Conservation (phyloP, 208 protist genomes). For the Angomonas deanei region DNA sequence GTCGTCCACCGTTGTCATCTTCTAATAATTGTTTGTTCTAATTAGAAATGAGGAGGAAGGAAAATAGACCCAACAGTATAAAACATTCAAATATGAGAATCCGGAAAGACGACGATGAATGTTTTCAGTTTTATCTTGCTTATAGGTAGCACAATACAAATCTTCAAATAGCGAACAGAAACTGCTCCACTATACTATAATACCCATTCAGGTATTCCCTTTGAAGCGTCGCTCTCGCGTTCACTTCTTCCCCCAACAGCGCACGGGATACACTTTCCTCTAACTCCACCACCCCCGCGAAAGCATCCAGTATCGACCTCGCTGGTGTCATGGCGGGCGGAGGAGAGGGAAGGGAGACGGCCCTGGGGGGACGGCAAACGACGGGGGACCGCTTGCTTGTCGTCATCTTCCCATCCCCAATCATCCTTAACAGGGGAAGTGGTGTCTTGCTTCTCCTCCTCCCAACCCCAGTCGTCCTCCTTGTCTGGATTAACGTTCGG, state of each 20-base stretch:
- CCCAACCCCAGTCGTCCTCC: conserved; percentile 2
- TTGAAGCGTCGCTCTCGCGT: too few species aligned
- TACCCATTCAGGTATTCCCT: too few species aligned
- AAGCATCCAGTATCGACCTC: too few species aligned
- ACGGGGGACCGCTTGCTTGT: neutral
- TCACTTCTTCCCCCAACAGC: too few species aligned
- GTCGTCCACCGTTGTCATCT: conserved; percentile 60
- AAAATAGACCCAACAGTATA: neutral
- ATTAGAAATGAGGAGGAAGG: neutral
- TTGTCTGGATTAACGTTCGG: too few species aligned
- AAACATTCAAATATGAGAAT: neutral
- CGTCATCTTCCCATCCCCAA: conserved; percentile 1
- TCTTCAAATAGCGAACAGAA: conserved; percentile 3
- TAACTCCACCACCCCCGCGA: too few species aligned
- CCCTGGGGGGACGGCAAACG: neutral
- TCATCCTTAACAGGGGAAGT: neutral
- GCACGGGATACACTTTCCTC: too few species aligned
- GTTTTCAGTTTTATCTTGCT: conserved; percentile 3
- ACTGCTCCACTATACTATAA: too few species aligned
- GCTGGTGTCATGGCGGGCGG: neutral
- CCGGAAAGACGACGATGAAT: neutral
- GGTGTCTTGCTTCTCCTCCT: neutral
- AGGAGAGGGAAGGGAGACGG: neutral
- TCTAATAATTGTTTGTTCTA: neutral
- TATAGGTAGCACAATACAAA: conserved; percentile 1